Conservation (phyloP, 352 stramenopile genomes). For the Elongisporangium prolatum region DNA sequence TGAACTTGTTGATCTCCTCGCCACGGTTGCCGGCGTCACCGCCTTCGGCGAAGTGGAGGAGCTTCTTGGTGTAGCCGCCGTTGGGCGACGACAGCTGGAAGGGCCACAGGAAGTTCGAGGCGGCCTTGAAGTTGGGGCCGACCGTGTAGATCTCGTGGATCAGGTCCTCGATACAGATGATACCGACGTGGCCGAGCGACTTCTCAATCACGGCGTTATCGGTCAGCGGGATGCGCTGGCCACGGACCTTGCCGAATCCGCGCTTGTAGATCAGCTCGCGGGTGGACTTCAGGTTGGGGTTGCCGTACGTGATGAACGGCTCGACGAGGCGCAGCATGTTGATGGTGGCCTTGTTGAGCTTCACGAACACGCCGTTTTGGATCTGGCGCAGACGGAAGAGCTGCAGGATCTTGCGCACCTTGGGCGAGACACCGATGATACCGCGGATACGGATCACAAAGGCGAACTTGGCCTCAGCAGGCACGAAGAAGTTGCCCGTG, state of each 20-base stretch:
- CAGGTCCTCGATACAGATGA: constrained; percentile 99
- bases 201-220: constrained; percentile 98
- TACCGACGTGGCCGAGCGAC: constrained; percentile 91
- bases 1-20: constrained; percentile 93
- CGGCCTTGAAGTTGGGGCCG: constrained; percentile 98
- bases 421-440: constrained; percentile 95
- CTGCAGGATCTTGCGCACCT: constrained; percentile 98
- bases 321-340: constrained; percentile 99
- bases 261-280: constrained; percentile 99
- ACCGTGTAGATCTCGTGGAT: constrained; percentile 99
- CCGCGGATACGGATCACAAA: constrained; percentile 98
- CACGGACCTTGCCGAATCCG: constrained; percentile 98
- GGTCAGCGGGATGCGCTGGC: constrained; percentile 96
- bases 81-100: constrained; percentile 98
- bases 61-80: constrained; percentile 93
- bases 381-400: constrained; percentile 99
- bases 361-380: constrained; percentile 99
- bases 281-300: constrained; percentile 97
- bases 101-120: constrained; percentile 99
- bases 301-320: constrained; percentile 98
- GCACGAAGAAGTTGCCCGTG: constrained; percentile 96
- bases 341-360: constrained; percentile 99
- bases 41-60: constrained; percentile 92
- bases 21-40: constrained; percentile 92
- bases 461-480: constrained; percentile 96